Base-by-base conservation (phyloP, 495 filamentous ascomycete genomes). In the Penicillium odoratum region DNA sequence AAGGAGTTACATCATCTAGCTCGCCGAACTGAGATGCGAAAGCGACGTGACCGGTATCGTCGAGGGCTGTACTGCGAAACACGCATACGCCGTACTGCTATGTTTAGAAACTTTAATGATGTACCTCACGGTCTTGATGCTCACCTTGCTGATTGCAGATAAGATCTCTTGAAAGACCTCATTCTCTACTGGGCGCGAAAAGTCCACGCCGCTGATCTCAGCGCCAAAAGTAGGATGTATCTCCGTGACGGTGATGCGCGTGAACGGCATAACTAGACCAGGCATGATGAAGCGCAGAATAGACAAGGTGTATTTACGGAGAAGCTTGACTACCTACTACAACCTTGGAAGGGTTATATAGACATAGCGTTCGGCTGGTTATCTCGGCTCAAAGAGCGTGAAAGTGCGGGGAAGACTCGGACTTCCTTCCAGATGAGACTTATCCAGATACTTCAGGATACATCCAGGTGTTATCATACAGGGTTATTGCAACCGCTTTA, bases 1-100 rank as follows among this genome's bases (percentile, higher is more conserved):
- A 85, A 3, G 80, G 81, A 6, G 66, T 71, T n/a, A 84, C 78
- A 59, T 83, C 78, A 71, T 87, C 84, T 2, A 86, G 76, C 31
- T 83, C 81, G 16, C 83, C 84, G 55, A 87, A 76, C 10, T 72
- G 74, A 5, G 60, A 36, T n/a, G 78, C 78, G 69, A 86, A 84
- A 26, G 69, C 63, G 36, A 87, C 75, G 59, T 87, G 83, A 0
- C 65, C 53, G n/a, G 64, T 68, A 65, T 86, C 82, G 55, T 73
- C 67, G 31, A 87, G 69, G 26, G 70, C 66, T 7, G 83, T 83
- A 48, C 74, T 63, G 25, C 84, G 80, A 68, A 85, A 81, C 30
- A 84, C 76, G 58, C 73, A 70, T 18, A 87, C 73, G 48, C 82
- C 84, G 64, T 85, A 85, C 83, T 85, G 33, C 16, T 38, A 28